A percentile compares a stretch with the other conserved stretches of the same genome.
phyloP scores from a whole-genome alignment of 345 rosid genomes.

The Arabidopsis thaliana region TAIR10.1 NC_003070.9:22638501-22639000 shows the following conservation, averaged over 20 bases:
- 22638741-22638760: slow-evolving; percentile 42
- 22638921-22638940: slow-evolving; percentile 61
- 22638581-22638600: slow-evolving; percentile 45
- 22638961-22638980: slow-evolving; percentile 60
- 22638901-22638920: slow-evolving; percentile 62
- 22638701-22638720: slow-evolving; percentile 42
- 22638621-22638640: slow-evolving; percentile 45
- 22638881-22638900: slow-evolving; percentile 67
- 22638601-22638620: slow-evolving; percentile 44
- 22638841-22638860: slow-evolving; percentile 47
- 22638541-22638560: slow-evolving; percentile 40
- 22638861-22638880: slow-evolving; percentile 64
- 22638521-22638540: slow-evolving; percentile 42
- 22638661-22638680: slow-evolving; percentile 39
- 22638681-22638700: slow-evolving; percentile 45
- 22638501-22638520: slow-evolving; percentile 26
- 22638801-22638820: slow-evolving; percentile 6
- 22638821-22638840: slow-evolving; percentile 1
- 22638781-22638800: not conserved
- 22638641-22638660: slow-evolving; percentile 42
- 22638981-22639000: slow-evolving; percentile 56
- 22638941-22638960: slow-evolving; percentile 72
- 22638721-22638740: slow-evolving; percentile 40
- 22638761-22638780: not conserved
- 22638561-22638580: slow-evolving; percentile 36